Conservation (phyloP, 2,329 filamentous ascomycete species). For the Neofusicoccum sp. region DNA sequence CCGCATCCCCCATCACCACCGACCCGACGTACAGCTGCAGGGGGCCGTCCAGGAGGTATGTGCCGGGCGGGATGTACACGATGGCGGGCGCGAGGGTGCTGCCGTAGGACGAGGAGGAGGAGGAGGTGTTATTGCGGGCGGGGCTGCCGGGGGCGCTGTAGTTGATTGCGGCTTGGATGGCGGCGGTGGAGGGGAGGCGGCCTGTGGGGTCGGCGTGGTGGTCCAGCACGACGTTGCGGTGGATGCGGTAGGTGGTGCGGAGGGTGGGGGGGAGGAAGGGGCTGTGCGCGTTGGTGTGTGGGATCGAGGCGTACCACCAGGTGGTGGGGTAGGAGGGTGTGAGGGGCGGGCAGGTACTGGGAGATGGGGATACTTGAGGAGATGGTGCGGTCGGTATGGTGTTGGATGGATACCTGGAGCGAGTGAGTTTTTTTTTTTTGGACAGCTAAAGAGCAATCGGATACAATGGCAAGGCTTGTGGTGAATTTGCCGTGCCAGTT, state of each 20-base stretch:
- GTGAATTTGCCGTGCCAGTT: too few species aligned
- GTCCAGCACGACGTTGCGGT: slow-evolving; percentile 35
- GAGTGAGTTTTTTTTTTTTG: too few species aligned
- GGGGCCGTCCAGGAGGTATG: slow-evolving; percentile 24
- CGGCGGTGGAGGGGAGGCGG: slow-evolving; percentile 26
- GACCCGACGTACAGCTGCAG: slow-evolving; percentile 23
- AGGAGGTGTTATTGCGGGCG: not conserved
- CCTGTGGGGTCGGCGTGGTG: slow-evolving; percentile 36
- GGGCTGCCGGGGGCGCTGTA: not conserved
- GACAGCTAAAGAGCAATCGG: too few species aligned
- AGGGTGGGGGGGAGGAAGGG: not conserved
- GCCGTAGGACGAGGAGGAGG: slow-evolving; percentile 2
- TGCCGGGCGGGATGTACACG: slow-evolving; percentile 28
- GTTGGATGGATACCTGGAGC: too few species aligned
- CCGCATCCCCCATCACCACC: slow-evolving; percentile 3
- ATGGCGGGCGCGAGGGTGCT: slow-evolving; percentile 25
- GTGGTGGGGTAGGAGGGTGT: not conserved
- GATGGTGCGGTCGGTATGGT: not conserved
- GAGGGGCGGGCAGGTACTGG: not conserved
- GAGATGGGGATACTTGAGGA: not conserved
- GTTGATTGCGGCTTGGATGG: slow-evolving; percentile 16
- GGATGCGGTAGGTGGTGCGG: slow-evolving; percentile 28
- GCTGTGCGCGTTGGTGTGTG: not conserved
- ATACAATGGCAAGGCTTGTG: too few species aligned
- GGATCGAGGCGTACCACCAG: slow-evolving; percentile 1